A percentile compares a stretch with the other conserved stretches of the same genome.
Conservation (phyloP, 345 rosid species). For the Eucalyptus erythrocorys region DNA sequence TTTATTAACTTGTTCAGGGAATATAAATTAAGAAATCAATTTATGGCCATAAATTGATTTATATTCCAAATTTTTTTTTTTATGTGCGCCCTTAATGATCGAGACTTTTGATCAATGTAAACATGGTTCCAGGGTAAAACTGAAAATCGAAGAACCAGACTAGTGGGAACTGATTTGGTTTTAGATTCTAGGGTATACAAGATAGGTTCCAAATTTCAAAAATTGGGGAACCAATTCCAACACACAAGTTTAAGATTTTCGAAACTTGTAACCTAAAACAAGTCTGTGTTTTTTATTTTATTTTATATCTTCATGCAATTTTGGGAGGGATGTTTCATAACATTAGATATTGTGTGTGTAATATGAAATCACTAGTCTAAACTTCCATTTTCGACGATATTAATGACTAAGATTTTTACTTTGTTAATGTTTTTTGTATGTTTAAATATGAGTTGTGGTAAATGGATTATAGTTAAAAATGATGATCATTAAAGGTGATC, state of each 20-base stretch:
- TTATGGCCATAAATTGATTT: fast-evolving
- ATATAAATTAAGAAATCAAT: fast-evolving
- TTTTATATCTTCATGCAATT: fast-evolving
- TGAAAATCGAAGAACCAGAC: fast-evolving
- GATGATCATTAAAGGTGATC: fast-evolving
- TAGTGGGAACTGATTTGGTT: fast-evolving
- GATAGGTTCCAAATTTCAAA: fast-evolving
- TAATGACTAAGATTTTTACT: too few relatives aligned
- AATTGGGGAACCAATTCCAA: fast-evolving
- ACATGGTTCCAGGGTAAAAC: fast-evolving
- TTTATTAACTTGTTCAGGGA: fast-evolving
- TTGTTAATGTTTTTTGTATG: fast-evolving
- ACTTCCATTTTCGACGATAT: fast-evolving
- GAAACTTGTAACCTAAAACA: fast-evolving
- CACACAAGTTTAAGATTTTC: fast-evolving
- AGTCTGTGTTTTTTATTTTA: too few relatives aligned
- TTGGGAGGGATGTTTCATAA: fast-evolving
- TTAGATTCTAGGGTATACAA: fast-evolving
- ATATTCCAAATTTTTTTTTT: fast-evolving
- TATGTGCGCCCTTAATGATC: fast-evolving
- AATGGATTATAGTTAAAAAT: fast-evolving
- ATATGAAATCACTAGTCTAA: not conserved
- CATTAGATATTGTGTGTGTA: fast-evolving
- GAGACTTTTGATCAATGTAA: too few relatives aligned
- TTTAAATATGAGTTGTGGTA: fast-evolving